phyloP scores from a whole-genome alignment of 768 basidiomycete species.

The Favolaschia claudopus region DNA sequence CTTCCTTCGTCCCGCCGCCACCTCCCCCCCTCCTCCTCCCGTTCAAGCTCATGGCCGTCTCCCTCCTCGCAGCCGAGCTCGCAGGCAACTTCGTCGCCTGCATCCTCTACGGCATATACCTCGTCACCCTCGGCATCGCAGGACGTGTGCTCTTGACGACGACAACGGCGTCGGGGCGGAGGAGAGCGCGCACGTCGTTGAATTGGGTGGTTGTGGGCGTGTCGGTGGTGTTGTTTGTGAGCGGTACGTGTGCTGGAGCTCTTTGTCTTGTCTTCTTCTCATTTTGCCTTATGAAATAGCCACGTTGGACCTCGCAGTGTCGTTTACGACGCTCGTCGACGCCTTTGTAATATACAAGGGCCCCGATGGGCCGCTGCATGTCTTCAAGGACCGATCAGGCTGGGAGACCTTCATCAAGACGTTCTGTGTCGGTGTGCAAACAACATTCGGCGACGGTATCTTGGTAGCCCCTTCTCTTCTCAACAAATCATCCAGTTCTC shows the following conservation, averaged over 20 bases:
- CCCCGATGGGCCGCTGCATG: neutral
- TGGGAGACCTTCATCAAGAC: neutral
- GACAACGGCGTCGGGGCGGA: too few relatives aligned
- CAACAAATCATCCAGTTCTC: neutral
- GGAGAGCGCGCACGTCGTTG: too few relatives aligned
- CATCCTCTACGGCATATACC: neutral
- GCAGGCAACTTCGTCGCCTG: neutral
- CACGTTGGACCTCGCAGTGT: neutral
- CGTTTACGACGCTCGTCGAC: neutral
- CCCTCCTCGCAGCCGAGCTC: neutral
- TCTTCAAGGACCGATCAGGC: neutral
- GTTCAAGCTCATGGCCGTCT: neutral
- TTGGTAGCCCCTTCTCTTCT: neutral
- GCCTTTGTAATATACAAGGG: constrained; percentile 4
- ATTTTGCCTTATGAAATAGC: too few relatives aligned
- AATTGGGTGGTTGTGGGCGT: neutral
- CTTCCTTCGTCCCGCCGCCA: too few relatives aligned
- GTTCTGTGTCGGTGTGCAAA: neutral
- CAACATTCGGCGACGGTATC: constrained; percentile 2
- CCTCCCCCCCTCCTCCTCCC: neutral
- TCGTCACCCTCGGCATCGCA: constrained; percentile 2
- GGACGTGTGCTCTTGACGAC: neutral
- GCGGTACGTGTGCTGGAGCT: neutral
- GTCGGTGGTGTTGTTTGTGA: neutral
- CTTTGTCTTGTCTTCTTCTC: too few relatives aligned